A percentile compares a stretch with the other conserved stretches of the same genome.
Evolutionary conservation across 495 filamentous ascomycete species (phyloP).

Genomic region (Trichoderma erinaceum): DNA sequence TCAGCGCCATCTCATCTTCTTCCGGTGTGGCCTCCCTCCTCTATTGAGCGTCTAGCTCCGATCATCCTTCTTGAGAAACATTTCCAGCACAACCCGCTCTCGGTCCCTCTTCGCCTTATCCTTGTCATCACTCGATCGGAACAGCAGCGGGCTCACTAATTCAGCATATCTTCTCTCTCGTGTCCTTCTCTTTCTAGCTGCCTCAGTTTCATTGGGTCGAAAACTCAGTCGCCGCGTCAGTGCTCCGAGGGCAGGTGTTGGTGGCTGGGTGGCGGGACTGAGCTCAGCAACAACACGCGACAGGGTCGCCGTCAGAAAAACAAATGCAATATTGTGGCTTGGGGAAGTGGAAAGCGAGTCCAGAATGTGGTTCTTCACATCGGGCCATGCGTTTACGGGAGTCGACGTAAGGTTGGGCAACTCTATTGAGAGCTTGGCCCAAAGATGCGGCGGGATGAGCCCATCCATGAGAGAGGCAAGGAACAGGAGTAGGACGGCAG

Average conservation of each 20-base stretch:
- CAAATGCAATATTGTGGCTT: slow-evolving; percentile 76
- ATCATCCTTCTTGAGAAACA: slow-evolving; percentile 29
- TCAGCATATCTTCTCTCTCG: slow-evolving; percentile 43
- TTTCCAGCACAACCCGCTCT: slow-evolving; percentile 33
- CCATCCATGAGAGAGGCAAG: slow-evolving; percentile 68
- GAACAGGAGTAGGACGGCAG: slow-evolving; percentile 63
- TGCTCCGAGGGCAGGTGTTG: slow-evolving; percentile 23
- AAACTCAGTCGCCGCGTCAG: slow-evolving; percentile 37
- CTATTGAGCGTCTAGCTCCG: slow-evolving; percentile 1
- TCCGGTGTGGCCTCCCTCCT: not conserved
- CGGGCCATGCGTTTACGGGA: slow-evolving; percentile 44
- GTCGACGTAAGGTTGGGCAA: slow-evolving; percentile 24
- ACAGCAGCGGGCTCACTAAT: slow-evolving; percentile 42
- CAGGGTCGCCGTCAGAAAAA: slow-evolving; percentile 78
- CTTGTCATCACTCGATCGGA: slow-evolving; percentile 32
- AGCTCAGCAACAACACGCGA: slow-evolving; percentile 41
- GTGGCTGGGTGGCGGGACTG: slow-evolving; percentile 33
- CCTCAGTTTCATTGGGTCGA: slow-evolving; percentile 29
- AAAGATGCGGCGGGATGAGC: slow-evolving; percentile 60
- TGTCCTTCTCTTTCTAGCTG: slow-evolving; percentile 33
- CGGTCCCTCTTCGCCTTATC: slow-evolving; percentile 44
- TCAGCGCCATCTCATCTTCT: not conserved
- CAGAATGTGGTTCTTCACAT: slow-evolving; percentile 60
- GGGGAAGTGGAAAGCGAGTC: slow-evolving; percentile 67
- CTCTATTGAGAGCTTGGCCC: slow-evolving; percentile 35